A percentile compares a stretch with the other conserved stretches of the same genome.
Conservation (phyloP, 345 rosid genomes). For the Excoecaria agallocha region DNA sequence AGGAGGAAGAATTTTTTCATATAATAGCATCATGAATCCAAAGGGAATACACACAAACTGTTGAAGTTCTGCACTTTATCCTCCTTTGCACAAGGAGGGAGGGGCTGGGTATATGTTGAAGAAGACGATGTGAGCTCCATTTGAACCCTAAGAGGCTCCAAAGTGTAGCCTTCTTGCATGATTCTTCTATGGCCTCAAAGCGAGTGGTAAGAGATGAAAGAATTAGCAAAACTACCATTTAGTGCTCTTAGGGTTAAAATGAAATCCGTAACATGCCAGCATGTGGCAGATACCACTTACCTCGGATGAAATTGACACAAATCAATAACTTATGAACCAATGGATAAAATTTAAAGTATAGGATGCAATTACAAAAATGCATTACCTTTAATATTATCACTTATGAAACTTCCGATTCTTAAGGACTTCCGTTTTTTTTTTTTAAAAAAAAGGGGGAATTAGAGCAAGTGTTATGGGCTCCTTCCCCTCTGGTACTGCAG, state of each 20-base stretch:
- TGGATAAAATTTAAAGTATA: neutral
- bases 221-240: neutral
- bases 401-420: neutral
- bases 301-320: neutral
- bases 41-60: neutral
- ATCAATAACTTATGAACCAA: neutral
- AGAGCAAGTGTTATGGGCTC: too few species aligned
- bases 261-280: neutral
- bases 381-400: neutral
- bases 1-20: conserved; percentile 8
- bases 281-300: neutral
- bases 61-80: neutral
- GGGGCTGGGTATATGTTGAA: neutral
- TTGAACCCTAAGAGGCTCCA: neutral
- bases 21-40: neutral
- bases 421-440: neutral
- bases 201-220: neutral
- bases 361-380: neutral
- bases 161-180: neutral
- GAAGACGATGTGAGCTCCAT: neutral
- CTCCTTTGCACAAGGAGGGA: neutral
- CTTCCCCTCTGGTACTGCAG: too few species aligned
- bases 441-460: too few species aligned
- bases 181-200: neutral
- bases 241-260: neutral